Evolutionary conservation across 2,329 filamentous ascomycete genomes (phyloP), one percentile per base, ranked within the genome.

Genomic region (Hypoxylon sp.): DNA sequence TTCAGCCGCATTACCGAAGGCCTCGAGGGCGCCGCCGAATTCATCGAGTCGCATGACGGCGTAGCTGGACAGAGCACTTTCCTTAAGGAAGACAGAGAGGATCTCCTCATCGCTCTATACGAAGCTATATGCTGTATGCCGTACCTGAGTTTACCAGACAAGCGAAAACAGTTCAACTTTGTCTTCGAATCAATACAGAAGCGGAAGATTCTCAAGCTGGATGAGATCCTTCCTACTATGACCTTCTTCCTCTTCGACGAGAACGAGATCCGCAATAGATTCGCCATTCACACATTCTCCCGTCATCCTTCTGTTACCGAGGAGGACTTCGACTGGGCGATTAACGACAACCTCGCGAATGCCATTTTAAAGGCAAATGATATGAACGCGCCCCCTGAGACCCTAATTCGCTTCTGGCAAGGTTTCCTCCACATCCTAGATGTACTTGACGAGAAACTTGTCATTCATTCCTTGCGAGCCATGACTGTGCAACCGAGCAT

Each of bases 61-160:
- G 74, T 76, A 34, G 79, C 80, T n/a, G 79, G 81, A 70, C 80
- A 82, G 48, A 75, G 72, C 57, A 79, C 77, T 6, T 80, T 84
- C 60, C 75, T 80, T 46, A 79, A 80, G 28, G 80, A 81, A 19
- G 77, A 84, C 5, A 80, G 86, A 28, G 81, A 86, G 1, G 82
- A 87, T 28, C 89, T 93, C 5, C 87, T 97, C 55, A 87, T 96
- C 64, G 91, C 93, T 10, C 87, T 98, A 30, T 97, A 97, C 74
- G 95, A 98, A 78, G 91, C 92, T 0, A 82, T 98, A 56, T 97
- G 94, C 78, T 97, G 92, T 78, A 89, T 94, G 71, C 86, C 91
- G 0, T 93, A 97, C 76, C 84, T 98, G 67, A 85, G 80, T 48
- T 72, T 82, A n/a, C 82, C 85, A 1, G 83, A 84, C 3, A 84